These are phyloP conservation scores for Trichomonascus vanleenenianus DNA, from an alignment of 805 yeast species.

Conservation along the genomic window DNA sequence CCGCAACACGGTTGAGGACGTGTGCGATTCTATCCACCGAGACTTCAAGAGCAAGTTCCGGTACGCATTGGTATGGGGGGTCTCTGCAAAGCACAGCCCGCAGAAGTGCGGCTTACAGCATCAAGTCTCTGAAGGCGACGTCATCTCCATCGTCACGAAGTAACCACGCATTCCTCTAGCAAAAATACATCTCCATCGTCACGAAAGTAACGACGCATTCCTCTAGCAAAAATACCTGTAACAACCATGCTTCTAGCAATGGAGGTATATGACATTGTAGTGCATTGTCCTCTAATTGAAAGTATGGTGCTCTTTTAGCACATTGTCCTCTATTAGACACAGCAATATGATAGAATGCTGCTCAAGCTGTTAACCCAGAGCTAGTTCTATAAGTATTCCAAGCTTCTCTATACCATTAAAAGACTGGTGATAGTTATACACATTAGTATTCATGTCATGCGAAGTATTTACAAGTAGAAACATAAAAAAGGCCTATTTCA, in stretches of 20 bases:
- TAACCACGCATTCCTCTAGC: slow-evolving; percentile 24
- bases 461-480: background rate
- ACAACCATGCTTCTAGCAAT: too few species aligned
- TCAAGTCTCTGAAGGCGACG: slow-evolving; percentile 85
- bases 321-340: too few species aligned
- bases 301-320: too few species aligned
- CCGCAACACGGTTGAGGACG: slow-evolving; percentile 73
- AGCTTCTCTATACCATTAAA: too few species aligned
- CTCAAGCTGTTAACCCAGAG: too few species aligned
- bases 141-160: slow-evolving; percentile 82
- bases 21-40: slow-evolving; percentile 87
- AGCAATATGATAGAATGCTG: too few species aligned
- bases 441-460: background rate
- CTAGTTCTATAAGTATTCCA: too few species aligned
- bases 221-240: too few species aligned
- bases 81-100: slow-evolving; percentile 89
- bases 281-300: too few species aligned
- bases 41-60: slow-evolving; percentile 89
- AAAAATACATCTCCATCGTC: background rate
- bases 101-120: slow-evolving; percentile 92
- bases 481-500: slow-evolving; percentile 16
- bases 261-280: too few species aligned
- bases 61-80: slow-evolving; percentile 95
- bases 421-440: background rate
- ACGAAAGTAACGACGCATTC: too few species aligned